Conservation (phyloP, 2,329 filamentous ascomycete genomes). For the Fusarium vanettenii region DNA sequence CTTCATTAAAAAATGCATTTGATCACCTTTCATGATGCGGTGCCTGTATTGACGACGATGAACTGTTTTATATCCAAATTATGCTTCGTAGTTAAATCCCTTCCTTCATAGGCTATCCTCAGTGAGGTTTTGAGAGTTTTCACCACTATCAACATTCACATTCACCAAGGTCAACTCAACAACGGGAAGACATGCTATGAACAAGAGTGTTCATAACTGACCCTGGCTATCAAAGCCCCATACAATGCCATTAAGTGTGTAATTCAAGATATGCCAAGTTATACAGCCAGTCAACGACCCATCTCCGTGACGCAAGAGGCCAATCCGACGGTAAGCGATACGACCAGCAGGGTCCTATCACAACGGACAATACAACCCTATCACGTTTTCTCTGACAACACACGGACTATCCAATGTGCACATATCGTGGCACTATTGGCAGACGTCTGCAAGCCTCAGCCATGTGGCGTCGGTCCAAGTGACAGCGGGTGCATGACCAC, state of each 20-base stretch:
- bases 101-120: not conserved
- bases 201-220: not conserved
- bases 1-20: not conserved
- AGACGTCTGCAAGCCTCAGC: not conserved
- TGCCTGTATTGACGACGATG: no score
- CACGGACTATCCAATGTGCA: not conserved
- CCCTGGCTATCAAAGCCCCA: not conserved
- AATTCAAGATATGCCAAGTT: not conserved
- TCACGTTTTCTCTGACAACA: not conserved
- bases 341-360: not conserved
- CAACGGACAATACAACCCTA: not conserved
- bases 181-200: fast-evolving
- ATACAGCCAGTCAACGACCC: not conserved
- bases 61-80: no score
- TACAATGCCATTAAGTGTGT: not conserved
- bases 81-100: not conserved
- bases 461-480: not conserved
- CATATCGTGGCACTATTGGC: not conserved
- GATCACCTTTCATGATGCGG: not conserved
- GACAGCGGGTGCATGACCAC: not conserved
- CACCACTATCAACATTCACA: not conserved
- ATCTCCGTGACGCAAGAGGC: not conserved
- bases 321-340: not conserved
- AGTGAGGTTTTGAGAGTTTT: not conserved
- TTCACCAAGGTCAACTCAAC: not conserved